Evolutionary conservation across 805 yeast genomes (phyloP).

Genomic region (Candida montana): DNA sequence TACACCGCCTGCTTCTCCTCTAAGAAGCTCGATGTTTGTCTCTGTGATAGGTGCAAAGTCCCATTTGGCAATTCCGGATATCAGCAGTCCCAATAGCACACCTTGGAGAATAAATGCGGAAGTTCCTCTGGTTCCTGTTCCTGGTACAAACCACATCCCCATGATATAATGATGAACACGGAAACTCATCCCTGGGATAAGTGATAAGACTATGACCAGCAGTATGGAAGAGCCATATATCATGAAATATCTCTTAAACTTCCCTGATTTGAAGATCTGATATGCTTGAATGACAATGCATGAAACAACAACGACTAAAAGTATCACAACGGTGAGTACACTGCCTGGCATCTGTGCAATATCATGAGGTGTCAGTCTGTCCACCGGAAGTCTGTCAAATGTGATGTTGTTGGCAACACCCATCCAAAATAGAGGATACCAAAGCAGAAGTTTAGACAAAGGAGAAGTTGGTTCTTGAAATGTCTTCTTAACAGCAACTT

Average conservation of each 20-base stretch:
- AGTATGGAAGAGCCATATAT: slow-evolving; percentile 44
- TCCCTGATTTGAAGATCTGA: slow-evolving; percentile 72
- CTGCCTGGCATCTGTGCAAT: slow-evolving; percentile 76
- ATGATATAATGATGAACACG: slow-evolving; percentile 79
- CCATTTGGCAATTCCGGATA: slow-evolving; percentile 88
- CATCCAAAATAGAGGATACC: slow-evolving; percentile 81
- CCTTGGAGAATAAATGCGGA: slow-evolving; percentile 79
- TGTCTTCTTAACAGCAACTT: slow-evolving; percentile 45
- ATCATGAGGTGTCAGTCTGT: slow-evolving; percentile 69
- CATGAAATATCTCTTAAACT: slow-evolving; percentile 51
- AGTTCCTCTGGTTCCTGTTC: slow-evolving; percentile 69
- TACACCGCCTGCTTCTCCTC: slow-evolving; percentile 65
- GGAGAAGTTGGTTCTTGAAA: slow-evolving; percentile 35
- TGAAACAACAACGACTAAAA: slow-evolving; percentile 39
- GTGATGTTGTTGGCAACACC: slow-evolving; percentile 83
- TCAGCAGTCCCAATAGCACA: slow-evolving; percentile 66
- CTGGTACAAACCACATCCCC: slow-evolving; percentile 75
- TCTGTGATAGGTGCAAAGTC: slow-evolving; percentile 88
- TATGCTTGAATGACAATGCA: slow-evolving; percentile 72
- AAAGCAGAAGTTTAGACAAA: slow-evolving; percentile 32
- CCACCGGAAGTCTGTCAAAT: slow-evolving; percentile 83
- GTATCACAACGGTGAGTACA: slow-evolving; percentile 49
- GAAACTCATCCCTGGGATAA: slow-evolving; percentile 61
- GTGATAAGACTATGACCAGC: slow-evolving; percentile 39
- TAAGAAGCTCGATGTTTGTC: slow-evolving; percentile 54